phyloP scores from a whole-genome alignment of 495 filamentous ascomycete species.

The Penicillium salamii region DNA sequence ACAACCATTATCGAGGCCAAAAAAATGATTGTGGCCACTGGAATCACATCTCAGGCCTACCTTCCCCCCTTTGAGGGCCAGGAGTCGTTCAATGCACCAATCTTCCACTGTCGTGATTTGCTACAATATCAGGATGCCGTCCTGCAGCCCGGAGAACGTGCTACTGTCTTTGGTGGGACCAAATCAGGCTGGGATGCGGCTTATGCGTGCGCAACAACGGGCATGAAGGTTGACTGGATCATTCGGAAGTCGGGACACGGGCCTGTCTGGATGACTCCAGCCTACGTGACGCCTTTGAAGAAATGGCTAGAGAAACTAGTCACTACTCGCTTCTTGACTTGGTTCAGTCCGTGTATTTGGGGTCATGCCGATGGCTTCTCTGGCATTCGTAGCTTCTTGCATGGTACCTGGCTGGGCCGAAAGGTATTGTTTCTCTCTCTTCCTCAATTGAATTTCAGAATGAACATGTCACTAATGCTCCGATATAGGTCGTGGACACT shows the following conservation, averaged over 20 bases:
- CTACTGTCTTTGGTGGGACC: conserved; percentile 66
- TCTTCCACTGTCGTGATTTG: conserved; percentile 65
- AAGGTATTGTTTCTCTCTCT: conserved; percentile 22
- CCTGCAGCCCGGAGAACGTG: conserved; percentile 29
- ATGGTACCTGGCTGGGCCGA: conserved; percentile 64
- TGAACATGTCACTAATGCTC: too few relatives aligned
- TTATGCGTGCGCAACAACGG: conserved; percentile 62
- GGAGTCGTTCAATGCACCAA: conserved; percentile 50
- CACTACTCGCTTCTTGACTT: conserved; percentile 60
- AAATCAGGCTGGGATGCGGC: conserved; percentile 80
- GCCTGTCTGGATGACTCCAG: conserved; percentile 66
- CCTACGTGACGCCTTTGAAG: conserved; percentile 59
- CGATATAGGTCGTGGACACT: conserved; percentile 51
- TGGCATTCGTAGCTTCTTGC: conserved; percentile 53
- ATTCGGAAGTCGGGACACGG: conserved; percentile 77
- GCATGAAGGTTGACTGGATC: conserved; percentile 71
- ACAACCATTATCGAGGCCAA: conserved; percentile 35
- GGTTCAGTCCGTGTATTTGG: conserved; percentile 64
- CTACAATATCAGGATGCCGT: conserved; percentile 35
- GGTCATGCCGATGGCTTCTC: conserved; percentile 50
- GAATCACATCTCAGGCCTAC: conserved; percentile 61
- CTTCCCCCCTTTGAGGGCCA: conserved; percentile 49
- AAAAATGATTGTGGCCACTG: conserved; percentile 70
- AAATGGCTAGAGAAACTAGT: conserved; percentile 65
- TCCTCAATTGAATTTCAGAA: too few relatives aligned